Conservation (phyloP, 2,329 filamentous ascomycete species). For the Calonectria hawksworthii region DNA sequence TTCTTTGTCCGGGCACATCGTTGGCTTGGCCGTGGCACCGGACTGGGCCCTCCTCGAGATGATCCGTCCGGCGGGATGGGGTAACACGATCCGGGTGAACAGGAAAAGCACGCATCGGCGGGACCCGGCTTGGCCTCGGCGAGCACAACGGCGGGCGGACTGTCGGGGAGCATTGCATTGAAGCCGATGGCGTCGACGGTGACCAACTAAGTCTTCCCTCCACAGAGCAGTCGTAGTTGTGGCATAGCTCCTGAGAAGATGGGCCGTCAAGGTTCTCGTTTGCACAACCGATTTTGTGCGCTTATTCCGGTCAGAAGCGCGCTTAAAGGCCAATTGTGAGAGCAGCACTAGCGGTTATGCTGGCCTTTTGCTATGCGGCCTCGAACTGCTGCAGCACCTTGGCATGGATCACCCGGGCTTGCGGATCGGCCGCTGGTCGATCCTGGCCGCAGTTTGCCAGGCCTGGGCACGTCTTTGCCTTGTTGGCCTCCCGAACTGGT, state of each 20-base stretch:
- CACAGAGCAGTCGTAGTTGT: background rate
- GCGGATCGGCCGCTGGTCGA: constrained; percentile 15
- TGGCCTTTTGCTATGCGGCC: constrained; percentile 2
- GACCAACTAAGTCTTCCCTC: background rate
- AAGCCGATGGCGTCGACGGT: background rate
- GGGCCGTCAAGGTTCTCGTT: constrained; percentile 10
- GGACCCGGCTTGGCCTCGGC: background rate
- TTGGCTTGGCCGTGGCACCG: constrained; percentile 12
- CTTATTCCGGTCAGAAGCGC: background rate
- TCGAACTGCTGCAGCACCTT: background rate
- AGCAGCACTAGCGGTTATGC: constrained; percentile 15
- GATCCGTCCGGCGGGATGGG: constrained; percentile 28
- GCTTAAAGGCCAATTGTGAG: background rate
- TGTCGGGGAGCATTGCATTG: background rate
- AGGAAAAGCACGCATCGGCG: background rate
- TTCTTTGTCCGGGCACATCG: constrained; percentile 22
- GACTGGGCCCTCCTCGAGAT: constrained; percentile 1
- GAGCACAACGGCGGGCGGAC: background rate
- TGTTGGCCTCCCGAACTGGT: background rate
- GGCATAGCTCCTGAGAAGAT: background rate
- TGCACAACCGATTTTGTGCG: constrained; percentile 14
- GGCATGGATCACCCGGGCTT: constrained; percentile 16
- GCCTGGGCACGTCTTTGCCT: background rate
- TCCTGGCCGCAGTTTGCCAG: constrained; percentile 2
- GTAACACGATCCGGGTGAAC: background rate